phyloP scores from a whole-genome alignment of 2,329 filamentous ascomycete species.

The Harringtonia lauricola region DNA sequence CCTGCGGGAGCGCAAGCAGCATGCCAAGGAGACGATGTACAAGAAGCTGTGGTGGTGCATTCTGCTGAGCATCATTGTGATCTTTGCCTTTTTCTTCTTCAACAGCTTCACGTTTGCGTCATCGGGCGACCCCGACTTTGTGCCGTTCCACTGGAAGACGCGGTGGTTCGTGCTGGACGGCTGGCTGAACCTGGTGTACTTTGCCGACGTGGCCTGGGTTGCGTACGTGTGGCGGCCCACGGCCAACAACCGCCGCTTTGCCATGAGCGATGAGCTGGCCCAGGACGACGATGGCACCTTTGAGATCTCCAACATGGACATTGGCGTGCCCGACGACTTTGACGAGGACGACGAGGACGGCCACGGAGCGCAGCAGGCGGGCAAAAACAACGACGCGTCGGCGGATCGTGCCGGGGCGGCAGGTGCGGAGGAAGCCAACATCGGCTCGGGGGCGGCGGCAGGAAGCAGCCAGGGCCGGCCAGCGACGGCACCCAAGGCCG shows the following conservation, averaged over 20 bases:
- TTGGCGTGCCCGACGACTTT: slow-evolving; percentile 62
- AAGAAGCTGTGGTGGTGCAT: slow-evolving; percentile 99
- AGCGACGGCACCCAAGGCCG: slow-evolving; percentile 13
- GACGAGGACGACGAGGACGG: slow-evolving; percentile 50
- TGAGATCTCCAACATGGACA: slow-evolving; percentile 87
- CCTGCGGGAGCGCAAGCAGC: slow-evolving; percentile 86
- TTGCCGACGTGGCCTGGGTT: slow-evolving; percentile 84
- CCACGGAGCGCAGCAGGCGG: slow-evolving; percentile 42
- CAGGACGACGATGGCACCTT: slow-evolving; percentile 95
- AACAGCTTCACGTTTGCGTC: slow-evolving; percentile 94
- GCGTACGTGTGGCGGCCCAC: slow-evolving; percentile 96
- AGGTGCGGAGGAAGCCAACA: slow-evolving; percentile 24
- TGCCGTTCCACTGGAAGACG: slow-evolving; percentile 94
- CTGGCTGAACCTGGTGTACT: slow-evolving; percentile 93
- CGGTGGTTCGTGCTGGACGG: slow-evolving; percentile 96
- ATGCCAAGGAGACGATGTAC: slow-evolving; percentile 91
- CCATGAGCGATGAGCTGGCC: slow-evolving; percentile 97
- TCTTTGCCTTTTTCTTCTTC: slow-evolving; percentile 97
- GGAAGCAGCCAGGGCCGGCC: slow-evolving; percentile 3
- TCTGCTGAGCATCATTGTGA: slow-evolving; percentile 80
- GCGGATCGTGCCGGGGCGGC: slow-evolving; percentile 15
- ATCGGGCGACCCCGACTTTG: slow-evolving; percentile 73
- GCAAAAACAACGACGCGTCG: slow-evolving; percentile 18
- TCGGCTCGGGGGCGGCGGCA: slow-evolving; percentile 1
- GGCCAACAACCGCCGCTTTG: slow-evolving; percentile 91